phyloP scores from a whole-genome alignment of 2,329 filamentous ascomycete species.

The Curvularia eragrostidis region DNA sequence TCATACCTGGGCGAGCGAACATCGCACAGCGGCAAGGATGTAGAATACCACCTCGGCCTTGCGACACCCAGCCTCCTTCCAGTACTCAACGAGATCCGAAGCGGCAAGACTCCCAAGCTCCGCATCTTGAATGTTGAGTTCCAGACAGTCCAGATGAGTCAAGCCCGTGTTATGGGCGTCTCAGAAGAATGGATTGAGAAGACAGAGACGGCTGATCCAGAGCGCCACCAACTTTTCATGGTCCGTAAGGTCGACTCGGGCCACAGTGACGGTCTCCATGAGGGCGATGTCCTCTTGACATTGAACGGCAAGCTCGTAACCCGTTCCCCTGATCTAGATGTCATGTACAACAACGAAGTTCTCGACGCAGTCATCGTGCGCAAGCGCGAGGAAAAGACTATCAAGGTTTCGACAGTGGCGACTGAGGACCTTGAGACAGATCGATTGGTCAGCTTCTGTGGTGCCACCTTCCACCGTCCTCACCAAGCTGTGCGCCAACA shows the following conservation, averaged over 20 bases:
- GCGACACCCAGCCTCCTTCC: conserved; percentile 87
- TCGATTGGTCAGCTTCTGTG: conserved; percentile 91
- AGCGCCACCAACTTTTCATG: conserved; percentile 97
- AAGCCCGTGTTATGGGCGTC: conserved; percentile 96
- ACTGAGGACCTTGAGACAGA: conserved; percentile 93
- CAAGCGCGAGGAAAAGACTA: conserved; percentile 76
- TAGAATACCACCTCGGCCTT: conserved; percentile 94
- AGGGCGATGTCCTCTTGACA: conserved; percentile 91
- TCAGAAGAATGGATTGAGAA: conserved; percentile 94
- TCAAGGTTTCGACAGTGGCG: conserved; percentile 83
- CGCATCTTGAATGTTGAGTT: conserved; percentile 94
- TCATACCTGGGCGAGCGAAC: conserved; percentile 94
- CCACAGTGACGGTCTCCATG: conserved; percentile 70
- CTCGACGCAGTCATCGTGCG: conserved; percentile 88
- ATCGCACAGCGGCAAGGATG: conserved; percentile 79
- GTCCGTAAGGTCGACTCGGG: conserved; percentile 84
- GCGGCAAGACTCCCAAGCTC: conserved; percentile 78
- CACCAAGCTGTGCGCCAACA: conserved; percentile 97
- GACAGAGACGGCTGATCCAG: conserved; percentile 85
- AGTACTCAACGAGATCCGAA: conserved; percentile 84
- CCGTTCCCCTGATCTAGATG: conserved; percentile 86
- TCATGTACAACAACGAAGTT: conserved; percentile 90
- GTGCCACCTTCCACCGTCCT: conserved; percentile 88
- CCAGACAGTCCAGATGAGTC: conserved; percentile 93
- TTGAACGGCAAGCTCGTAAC: conserved; percentile 93